Evolutionary conservation across 2,329 filamentous ascomycete species (phyloP).

Genomic region (Cladophialophora psammophila): DNA sequence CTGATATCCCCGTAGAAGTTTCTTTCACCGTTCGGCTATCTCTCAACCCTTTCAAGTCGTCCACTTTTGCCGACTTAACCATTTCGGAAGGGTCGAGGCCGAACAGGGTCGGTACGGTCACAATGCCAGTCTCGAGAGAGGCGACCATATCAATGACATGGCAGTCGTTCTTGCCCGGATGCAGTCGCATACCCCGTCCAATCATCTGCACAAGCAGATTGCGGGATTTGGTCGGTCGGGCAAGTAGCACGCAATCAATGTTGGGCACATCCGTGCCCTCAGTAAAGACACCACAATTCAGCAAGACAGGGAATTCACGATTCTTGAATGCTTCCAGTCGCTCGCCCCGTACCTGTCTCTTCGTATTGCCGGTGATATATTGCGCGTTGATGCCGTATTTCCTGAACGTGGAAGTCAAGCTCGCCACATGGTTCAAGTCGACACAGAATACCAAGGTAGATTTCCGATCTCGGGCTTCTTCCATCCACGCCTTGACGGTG

Average conservation of each 20-base stretch:
- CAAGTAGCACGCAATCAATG: slow-evolving; percentile 90
- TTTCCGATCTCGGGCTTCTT: slow-evolving; percentile 73
- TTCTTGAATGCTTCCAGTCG: slow-evolving; percentile 77
- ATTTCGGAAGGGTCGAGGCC: slow-evolving; percentile 85
- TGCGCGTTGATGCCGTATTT: slow-evolving; percentile 79
- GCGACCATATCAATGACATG: slow-evolving; percentile 97
- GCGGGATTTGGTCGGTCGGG: slow-evolving; percentile 86
- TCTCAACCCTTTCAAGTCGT: slow-evolving; percentile 65
- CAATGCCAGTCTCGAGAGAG: slow-evolving; percentile 80
- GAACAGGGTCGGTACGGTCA: slow-evolving; percentile 90
- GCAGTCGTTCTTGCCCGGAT: slow-evolving; percentile 82
- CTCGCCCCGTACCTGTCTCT: slow-evolving; percentile 70
- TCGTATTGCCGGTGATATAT: slow-evolving; percentile 85
- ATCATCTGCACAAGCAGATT: slow-evolving; percentile 98
- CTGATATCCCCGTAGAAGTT: slow-evolving; percentile 6
- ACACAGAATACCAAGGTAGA: slow-evolving; percentile 96
- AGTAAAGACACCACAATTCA: slow-evolving; percentile 96
- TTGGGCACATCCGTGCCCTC: slow-evolving; percentile 98
- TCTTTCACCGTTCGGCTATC: slow-evolving; percentile 41
- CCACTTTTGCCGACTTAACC: slow-evolving; percentile 69
- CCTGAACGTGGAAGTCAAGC: slow-evolving; percentile 78
- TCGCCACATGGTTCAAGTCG: slow-evolving; percentile 80
- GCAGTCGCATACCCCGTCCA: slow-evolving; percentile 85
- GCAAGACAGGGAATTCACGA: slow-evolving; percentile 80
- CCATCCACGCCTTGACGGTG: slow-evolving; percentile 84